Evolutionary conservation across 176 grass and related monocot genomes (phyloP), one percentile per base, ranked within the genome.

Genomic region (Areca catechu): DNA sequence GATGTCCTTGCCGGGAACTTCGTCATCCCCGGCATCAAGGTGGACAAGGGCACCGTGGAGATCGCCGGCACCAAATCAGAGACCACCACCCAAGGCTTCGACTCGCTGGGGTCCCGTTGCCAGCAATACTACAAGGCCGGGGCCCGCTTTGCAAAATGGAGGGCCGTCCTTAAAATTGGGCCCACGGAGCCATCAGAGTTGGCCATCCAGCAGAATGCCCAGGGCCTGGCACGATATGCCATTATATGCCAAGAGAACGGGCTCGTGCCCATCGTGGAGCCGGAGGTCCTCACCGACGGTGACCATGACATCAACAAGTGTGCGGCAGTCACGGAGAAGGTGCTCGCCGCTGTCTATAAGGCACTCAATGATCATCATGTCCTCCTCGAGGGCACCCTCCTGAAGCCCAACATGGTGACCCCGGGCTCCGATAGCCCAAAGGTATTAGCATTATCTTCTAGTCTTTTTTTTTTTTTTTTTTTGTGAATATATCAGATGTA

Each of bases 391-490:
- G 74, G 74, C 17, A 63, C 74, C 25, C 57, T 77, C 16, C 48
- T 77, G 24, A 77, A 77, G 27, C 65, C 74, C 5, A 77, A 77
- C 74, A 77, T 77, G 74, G 74, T 77, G 5, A 77, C 74, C 5
- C 74, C 74, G 0, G 74, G 74, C 7, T 77, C 74, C 0, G 74
- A 77, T 1, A 25, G 57, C 6, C 4, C 56, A 4, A 76, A 76
- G 34, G 34, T 43, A 2, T 5, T 5, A 5, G 5, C 27, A 5
- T 37, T 0, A 10, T 43, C 10, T 43, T 3, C 2, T 12, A 10
- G 34, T 43, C 3, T 10, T 14, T 2, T 43, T 14, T 43, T 2
- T 10, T 9, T 34, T 10, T 37, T 37, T 37, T 10, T 37, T 43
- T 43, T 43, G 2, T 14, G 9, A 0, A 6, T 29, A 29, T 6